Base-by-base conservation (phyloP, 2,329 filamentous ascomycete species). In the Penicillium sp. region DNA sequence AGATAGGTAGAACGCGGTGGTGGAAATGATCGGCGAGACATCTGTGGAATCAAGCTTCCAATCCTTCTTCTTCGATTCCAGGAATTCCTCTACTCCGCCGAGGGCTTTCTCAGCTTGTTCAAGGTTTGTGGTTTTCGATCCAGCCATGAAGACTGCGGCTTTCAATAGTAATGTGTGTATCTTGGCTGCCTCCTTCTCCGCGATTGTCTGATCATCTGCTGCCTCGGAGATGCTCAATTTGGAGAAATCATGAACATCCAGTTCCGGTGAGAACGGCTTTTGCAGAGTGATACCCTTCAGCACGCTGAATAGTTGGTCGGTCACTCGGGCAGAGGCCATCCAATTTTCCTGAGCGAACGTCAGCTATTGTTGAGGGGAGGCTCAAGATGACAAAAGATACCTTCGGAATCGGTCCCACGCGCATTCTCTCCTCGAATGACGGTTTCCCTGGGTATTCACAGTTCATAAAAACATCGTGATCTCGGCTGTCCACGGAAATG, bases 381-480 rank as follows among this genome's bases (percentile, higher is more conserved):
- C 13, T 16, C 21, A 4, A 13, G 16, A 21, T 21, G 18, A 15
- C 5, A 21, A 18, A 33, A 47, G 18, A 39, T n/a, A 76, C 74
- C 51, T 60, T 62, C 47, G 71, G 73, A 42, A 70, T 54, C 18
- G 74, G 74, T 23, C 74, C 74, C 42, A 68, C 39, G 18, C 73
- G 70, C 53, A 75, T 57, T 34, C 63, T 65, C 55, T 73, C 59
- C 56, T 76, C 74, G 45, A 76, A 70, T 12, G 63, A 63, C 21
- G 67, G 61, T 42, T 67, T 60, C 5, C 60, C 65, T 24, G 65
- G 62, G 12, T 63, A 58, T 61, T 76, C 74, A 43, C 72, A 73
- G 52, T 72, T 71, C 70, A 73, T 71, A 36, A 75, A 75, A 29
- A 68, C 71, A 39, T 68, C 65, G 45, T 69, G 75, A 10, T 60